Evolutionary conservation across 352 stramenopile genomes (phyloP).

Genomic region (Thalassiosira sp.): DNA sequence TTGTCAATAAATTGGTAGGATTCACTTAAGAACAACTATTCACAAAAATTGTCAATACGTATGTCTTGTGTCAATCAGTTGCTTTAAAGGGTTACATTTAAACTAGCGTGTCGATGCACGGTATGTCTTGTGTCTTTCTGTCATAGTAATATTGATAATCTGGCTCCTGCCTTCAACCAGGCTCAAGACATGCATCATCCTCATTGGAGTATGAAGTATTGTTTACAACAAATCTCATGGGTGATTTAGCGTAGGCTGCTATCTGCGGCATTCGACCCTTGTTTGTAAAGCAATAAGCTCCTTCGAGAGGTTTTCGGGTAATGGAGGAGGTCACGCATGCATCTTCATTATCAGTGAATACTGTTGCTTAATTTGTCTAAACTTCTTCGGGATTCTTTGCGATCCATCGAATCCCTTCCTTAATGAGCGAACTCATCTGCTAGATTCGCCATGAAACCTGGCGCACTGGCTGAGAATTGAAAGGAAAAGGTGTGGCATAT

Average conservation of each 20-base stretch:
- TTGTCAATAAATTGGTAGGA: too few species aligned
- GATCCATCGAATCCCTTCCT: too few species aligned
- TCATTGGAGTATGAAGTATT: conserved; percentile 11
- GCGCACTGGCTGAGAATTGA: too few species aligned
- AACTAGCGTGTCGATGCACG: too few species aligned
- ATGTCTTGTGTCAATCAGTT: too few species aligned
- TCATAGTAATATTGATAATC: conserved; percentile 27
- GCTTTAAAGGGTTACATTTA: too few species aligned
- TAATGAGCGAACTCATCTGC: too few species aligned
- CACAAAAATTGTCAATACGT: conserved; percentile 10
- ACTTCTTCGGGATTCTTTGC: conserved; percentile 11
- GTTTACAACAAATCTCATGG: conserved; percentile 1
- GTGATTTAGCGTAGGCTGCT: conserved; percentile 17
- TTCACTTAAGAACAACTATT: too few species aligned
- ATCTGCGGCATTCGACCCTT: conserved; percentile 21
- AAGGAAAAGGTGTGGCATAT: too few species aligned
- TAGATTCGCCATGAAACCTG: too few species aligned
- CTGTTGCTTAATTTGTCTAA: conserved; percentile 18
- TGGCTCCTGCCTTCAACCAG: conserved; percentile 16
- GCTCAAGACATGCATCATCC: conserved; percentile 16
- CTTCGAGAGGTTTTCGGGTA: conserved; percentile 13
- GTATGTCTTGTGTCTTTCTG: conserved; percentile 3
- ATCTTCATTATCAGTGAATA: conserved; percentile 14
- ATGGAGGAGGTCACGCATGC: not conserved
- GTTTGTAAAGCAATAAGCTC: conserved; percentile 17